Evolutionary conservation across 2,329 filamentous ascomycete genomes (phyloP), one percentile per base, ranked within the genome.

Genomic region (Coniochaeta pulveracea): DNA sequence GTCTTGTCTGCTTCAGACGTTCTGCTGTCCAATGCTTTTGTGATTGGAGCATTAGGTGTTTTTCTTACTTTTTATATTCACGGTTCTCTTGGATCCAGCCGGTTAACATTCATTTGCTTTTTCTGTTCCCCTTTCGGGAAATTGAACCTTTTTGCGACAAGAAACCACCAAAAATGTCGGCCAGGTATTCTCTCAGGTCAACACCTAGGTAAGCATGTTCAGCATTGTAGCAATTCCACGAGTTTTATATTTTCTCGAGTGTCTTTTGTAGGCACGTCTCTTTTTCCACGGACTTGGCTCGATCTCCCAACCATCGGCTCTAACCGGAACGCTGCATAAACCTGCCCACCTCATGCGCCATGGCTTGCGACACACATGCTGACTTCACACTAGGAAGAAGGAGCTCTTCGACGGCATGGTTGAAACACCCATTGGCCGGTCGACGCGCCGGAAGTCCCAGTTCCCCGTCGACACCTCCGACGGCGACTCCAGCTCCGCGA

Each of bases 341-440:
- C 17, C 27, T 16, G 22, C 6, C 5, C 8, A 7, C 12, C 25
- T 10, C 14, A 15, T 22, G 21, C 27, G 11, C 6, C 17, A 16
- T 34, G 7, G 12, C 12, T 33, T 19, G 26, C 15, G 19, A 23
- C n/a, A 25, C 19, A 21, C 19, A 25, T 22, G 23, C 12, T 19
- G 16, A 39, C 34, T 12, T 10, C 14, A 10, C 19, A 12, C 33
- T 34, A 76, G 71, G 43, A 76, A 76, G 54, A 73, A 72, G 55
- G 70, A 74, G 49, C 64, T 72, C 37, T 75, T 72, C 45, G 63
- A 72, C 22, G 71, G 71, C 45, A 72, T 76, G 70, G 56, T 76
- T 39, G 69, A 73, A 51, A 76, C 70, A 7, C 69, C 70, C 17
- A 45, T 55, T 26, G 66, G 65, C 26, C 55, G 58, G 26, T 58